These are phyloP conservation scores for Blastobotrys elegans DNA, from an alignment of 1,139 yeast genomes.

Conservation along the genomic window DNA sequence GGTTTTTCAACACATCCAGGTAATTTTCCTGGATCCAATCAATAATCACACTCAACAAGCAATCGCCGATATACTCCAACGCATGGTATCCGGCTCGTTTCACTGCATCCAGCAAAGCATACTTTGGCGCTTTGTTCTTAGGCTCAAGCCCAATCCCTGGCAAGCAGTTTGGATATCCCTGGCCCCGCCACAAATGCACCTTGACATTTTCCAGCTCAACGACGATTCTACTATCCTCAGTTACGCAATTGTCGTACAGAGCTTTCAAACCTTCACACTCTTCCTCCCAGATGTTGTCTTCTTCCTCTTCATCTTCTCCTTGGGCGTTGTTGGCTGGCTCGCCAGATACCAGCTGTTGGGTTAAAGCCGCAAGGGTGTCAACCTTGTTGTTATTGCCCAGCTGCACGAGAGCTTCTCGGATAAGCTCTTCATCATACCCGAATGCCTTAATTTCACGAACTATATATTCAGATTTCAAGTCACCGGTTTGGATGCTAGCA, in stretches of 20 bases:
- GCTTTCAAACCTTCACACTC: slow-evolving; percentile 5
- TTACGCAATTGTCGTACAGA: slow-evolving; percentile 3
- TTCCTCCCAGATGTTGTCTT: slow-evolving; percentile 4
- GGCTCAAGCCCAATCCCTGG: slow-evolving; percentile 13
- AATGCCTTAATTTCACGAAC: slow-evolving; percentile 55
- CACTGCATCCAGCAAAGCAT: slow-evolving; percentile 63
- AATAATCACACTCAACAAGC: slow-evolving; percentile 56
- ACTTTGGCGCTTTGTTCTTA: slow-evolving; percentile 51
- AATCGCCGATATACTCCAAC: slow-evolving; percentile 55
- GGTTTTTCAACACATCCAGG: slow-evolving; percentile 54
- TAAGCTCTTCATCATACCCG: slow-evolving; percentile 68
- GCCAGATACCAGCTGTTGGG: slow-evolving; percentile 34
- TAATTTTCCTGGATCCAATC: slow-evolving; percentile 75
- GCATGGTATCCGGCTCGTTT: slow-evolving; percentile 40
- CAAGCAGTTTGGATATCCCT: slow-evolving; percentile 8
- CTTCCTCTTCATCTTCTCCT: background rate
- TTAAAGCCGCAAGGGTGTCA: slow-evolving; percentile 17
- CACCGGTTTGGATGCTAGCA: slow-evolving; percentile 36
- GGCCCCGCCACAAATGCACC: slow-evolving; percentile 5
- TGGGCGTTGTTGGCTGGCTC: too few relatives aligned
- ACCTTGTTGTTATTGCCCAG: slow-evolving; percentile 29
- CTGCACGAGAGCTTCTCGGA: slow-evolving; percentile 47
- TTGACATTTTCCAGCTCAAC: background rate
- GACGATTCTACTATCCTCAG: slow-evolving; percentile 33
- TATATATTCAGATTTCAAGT: slow-evolving; percentile 42